These are phyloP conservation scores for Buxus sempervirens DNA, from an alignment of 164 flowering plant species.

Conservation along the genomic window DNA sequence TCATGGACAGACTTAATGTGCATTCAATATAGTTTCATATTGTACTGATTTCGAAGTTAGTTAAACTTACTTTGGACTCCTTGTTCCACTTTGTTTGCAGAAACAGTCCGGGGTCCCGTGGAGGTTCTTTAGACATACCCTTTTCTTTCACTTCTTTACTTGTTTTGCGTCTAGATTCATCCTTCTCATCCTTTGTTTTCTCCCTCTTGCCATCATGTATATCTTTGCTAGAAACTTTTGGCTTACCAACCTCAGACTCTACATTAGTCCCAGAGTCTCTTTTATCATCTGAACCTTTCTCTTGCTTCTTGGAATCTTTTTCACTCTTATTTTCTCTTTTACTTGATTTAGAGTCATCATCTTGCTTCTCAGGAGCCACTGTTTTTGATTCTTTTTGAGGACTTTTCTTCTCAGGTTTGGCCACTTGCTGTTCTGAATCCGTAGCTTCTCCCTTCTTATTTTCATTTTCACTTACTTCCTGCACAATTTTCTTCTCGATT, in stretches of 20 bases:
- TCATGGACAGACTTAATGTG: not conserved
- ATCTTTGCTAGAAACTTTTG: conserved; percentile 36
- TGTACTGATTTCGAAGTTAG: not conserved
- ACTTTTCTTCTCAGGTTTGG: conserved; percentile 26
- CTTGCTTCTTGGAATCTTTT: conserved; percentile 31
- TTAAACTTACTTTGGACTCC: conserved; percentile 62
- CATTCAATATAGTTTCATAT: not conserved
- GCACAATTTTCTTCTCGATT: conserved; percentile 23
- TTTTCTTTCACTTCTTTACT: conserved; percentile 56
- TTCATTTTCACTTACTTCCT: conserved; percentile 18
- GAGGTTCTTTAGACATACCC: conserved; percentile 68
- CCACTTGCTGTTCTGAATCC: conserved; percentile 19
- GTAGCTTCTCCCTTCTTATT: conserved; percentile 18
- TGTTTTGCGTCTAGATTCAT: conserved; percentile 41
- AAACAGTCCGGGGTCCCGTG: conserved; percentile 78
- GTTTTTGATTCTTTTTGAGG: conserved; percentile 20
- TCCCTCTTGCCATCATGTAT: conserved; percentile 27
- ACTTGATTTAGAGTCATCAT: conserved; percentile 14
- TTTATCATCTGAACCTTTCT: conserved; percentile 22
- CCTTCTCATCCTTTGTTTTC: conserved; percentile 46
- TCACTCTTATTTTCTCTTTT: conserved; percentile 29
- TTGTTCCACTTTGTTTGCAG: conserved; percentile 63
- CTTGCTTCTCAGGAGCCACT: conserved; percentile 23
- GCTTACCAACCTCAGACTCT: conserved; percentile 27
- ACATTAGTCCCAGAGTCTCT: conserved; percentile 21